phyloP scores from a whole-genome alignment of 805 yeast species.

The Metschnikowia aberdeeniae region DNA sequence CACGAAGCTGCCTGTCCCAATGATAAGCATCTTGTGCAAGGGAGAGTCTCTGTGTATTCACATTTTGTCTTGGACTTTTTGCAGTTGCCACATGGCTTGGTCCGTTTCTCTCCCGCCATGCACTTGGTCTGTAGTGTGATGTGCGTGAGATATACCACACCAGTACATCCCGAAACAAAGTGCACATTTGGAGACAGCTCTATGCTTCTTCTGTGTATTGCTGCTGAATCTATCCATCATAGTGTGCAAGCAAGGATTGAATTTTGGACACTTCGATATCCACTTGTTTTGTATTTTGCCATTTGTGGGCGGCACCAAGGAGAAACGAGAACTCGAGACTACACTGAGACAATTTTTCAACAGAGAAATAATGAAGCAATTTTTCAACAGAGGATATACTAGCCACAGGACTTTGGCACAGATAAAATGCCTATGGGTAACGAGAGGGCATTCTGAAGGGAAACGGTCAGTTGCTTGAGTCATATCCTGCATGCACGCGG shows the following conservation, averaged over 20 bases:
- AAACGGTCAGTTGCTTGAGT: no score
- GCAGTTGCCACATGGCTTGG: slow-evolving; percentile 63
- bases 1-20: slow-evolving; percentile 46
- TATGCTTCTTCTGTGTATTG: no score
- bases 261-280: neutral
- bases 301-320: no score
- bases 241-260: no score
- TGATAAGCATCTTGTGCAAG: slow-evolving; percentile 56
- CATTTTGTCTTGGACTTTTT: slow-evolving; percentile 62
- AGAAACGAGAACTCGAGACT: no score
- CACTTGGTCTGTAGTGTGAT: neutral
- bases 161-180: neutral
- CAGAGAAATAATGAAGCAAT: no score
- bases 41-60: slow-evolving; percentile 42
- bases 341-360: no score
- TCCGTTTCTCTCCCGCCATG: slow-evolving; percentile 36
- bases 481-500: neutral
- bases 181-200: neutral
- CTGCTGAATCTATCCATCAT: neutral
- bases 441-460: no score
- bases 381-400: no score
- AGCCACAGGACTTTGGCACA: no score
- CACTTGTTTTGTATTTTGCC: neutral
- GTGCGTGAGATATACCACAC: neutral
- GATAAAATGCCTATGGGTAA: no score